A percentile compares a stretch with the other conserved stretches of the same genome.
Evolutionary conservation across 352 stramenopile genomes (phyloP).

Genomic region (Phytopythium sindhum): DNA sequence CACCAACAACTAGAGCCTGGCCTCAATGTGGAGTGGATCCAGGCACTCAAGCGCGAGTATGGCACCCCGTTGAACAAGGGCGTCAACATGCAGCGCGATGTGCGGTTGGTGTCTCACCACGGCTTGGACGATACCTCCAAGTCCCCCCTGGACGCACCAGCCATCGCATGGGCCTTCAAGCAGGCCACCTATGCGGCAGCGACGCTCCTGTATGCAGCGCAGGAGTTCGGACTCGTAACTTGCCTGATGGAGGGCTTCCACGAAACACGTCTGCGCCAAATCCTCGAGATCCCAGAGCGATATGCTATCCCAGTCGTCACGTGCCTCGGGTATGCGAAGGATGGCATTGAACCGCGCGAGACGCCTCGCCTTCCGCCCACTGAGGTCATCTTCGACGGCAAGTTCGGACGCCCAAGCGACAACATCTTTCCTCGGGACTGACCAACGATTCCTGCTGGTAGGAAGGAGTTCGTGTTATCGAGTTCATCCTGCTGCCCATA

Average conservation of each 20-base stretch:
- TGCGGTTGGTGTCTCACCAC: conserved; percentile 48
- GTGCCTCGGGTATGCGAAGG: conserved; percentile 45
- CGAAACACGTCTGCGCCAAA: conserved; percentile 35
- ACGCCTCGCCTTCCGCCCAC: conserved; percentile 51
- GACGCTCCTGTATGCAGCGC: conserved; percentile 59
- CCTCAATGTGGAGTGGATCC: conserved; percentile 57
- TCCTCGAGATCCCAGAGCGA: conserved; percentile 63
- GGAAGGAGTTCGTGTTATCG: too few relatives aligned
- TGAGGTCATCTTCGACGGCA: conserved; percentile 83
- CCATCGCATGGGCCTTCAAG: conserved; percentile 74
- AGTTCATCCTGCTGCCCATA: too few relatives aligned
- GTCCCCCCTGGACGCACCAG: conserved; percentile 44
- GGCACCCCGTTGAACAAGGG: conserved; percentile 37
- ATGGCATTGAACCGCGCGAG: conserved; percentile 8
- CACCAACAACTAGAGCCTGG: conserved; percentile 50
- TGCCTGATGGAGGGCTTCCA: conserved; percentile 73
- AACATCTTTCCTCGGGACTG: conserved; percentile 7
- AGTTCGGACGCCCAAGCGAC: conserved; percentile 66
- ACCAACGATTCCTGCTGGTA: neutral
- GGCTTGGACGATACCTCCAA: conserved; percentile 29
- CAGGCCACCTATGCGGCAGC: conserved; percentile 58
- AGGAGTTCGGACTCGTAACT: conserved; percentile 52
- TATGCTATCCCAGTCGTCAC: conserved; percentile 68
- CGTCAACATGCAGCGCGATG: conserved; percentile 35
- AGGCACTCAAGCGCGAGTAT: conserved; percentile 60